Conservation (phyloP, 768 basidiomycete genomes). For the Termitomyces sp. region DNA sequence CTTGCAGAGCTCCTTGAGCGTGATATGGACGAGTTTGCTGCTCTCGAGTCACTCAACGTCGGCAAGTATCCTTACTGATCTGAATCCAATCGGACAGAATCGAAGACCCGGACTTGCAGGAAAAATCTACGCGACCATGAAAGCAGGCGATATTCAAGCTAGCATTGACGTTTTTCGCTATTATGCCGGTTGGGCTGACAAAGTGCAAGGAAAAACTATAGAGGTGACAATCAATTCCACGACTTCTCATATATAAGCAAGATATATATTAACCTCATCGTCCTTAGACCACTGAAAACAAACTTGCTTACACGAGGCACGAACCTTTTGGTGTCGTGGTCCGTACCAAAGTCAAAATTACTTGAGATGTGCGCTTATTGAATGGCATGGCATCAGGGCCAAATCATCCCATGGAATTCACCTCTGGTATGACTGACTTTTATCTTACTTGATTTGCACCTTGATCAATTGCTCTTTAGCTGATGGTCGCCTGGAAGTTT, state of each 20-base stretch:
- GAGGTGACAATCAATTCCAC: slow-evolving; percentile 26
- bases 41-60: slow-evolving; percentile 19
- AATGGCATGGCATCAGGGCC: slow-evolving; percentile 16
- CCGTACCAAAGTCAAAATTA: slow-evolving; percentile 1
- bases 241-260: no score
- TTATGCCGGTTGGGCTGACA: slow-evolving; percentile 87
- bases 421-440: slow-evolving; percentile 15
- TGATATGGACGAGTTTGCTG: slow-evolving; percentile 23
- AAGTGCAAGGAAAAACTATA: slow-evolving; percentile 64
- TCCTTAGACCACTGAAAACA: slow-evolving; percentile 20
- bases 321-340: slow-evolving; percentile 53
- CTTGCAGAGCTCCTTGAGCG: slow-evolving; percentile 24
- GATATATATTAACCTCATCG: not conserved
- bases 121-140: slow-evolving; percentile 47
- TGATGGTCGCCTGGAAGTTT: slow-evolving; percentile 23
- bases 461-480: slow-evolving; percentile 1
- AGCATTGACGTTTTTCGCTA: slow-evolving; percentile 53
- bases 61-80: slow-evolving; percentile 12
- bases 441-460: not conserved
- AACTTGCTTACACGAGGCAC: slow-evolving; percentile 29
- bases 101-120: slow-evolving; percentile 23
- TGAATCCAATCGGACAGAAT: not conserved
- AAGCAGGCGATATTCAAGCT: slow-evolving; percentile 39
- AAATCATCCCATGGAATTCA: slow-evolving; percentile 59
- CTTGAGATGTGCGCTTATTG: not conserved